Conservation (phyloP, 2,329 filamentous ascomycete genomes). For the Epicoccum nigrum region DNA sequence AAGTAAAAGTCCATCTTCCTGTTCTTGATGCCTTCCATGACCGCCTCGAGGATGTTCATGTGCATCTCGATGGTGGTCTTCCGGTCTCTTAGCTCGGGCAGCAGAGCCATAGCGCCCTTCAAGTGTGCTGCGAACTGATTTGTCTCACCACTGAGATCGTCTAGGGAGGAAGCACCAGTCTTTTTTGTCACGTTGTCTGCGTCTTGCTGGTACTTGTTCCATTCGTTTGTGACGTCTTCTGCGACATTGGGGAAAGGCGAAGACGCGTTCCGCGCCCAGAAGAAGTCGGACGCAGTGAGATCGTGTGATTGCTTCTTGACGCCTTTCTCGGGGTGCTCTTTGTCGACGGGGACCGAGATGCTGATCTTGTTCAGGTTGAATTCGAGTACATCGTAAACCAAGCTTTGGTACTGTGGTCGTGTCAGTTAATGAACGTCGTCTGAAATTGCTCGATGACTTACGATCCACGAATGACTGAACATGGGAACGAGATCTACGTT, state of each 20-base stretch:
- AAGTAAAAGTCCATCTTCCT: constrained; percentile 96
- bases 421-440: background rate
- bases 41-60: constrained; percentile 92
- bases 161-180: constrained; percentile 88
- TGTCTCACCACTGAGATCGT: constrained; percentile 89
- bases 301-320: constrained; percentile 90
- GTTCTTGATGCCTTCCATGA: constrained; percentile 85
- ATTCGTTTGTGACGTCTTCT: constrained; percentile 91
- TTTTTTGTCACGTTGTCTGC: constrained; percentile 93
- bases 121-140: constrained; percentile 90
- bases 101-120: constrained; percentile 90
- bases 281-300: constrained; percentile 87
- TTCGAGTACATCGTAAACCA: constrained; percentile 78
- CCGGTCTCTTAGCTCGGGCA: constrained; percentile 89
- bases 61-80: constrained; percentile 86
- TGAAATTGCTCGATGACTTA: constrained; percentile 5
- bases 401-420: constrained; percentile 68
- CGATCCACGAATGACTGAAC: constrained; percentile 94
- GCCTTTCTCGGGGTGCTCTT: constrained; percentile 74
- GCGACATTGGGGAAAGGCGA: constrained; percentile 94
- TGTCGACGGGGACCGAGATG: constrained; percentile 81
- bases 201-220: constrained; percentile 94
- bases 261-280: constrained; percentile 92
- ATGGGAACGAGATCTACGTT: constrained; percentile 96
- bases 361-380: constrained; percentile 94